Evolutionary conservation across 1,284 basidiomycete genomes (phyloP), one percentile per base, ranked within the genome.

Genomic region (Trametes polyzona): DNA sequence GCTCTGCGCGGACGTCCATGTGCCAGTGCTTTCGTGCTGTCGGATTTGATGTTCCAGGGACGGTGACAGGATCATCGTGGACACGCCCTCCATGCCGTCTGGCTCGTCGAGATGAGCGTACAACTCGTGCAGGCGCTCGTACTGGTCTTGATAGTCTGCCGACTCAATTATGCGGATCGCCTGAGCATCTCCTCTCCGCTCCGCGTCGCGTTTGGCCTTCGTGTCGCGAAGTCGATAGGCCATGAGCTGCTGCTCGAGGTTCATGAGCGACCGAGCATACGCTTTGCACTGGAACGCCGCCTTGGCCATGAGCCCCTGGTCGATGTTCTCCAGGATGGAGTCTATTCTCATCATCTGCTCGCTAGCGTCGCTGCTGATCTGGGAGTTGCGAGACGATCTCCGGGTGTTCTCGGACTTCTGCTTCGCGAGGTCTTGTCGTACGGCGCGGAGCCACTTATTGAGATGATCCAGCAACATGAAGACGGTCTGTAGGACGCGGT

Each of bases 81-180:
- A 98, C 24, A 99, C 85, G 0, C 97, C 97, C 74, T 98, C 96
- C 97, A 99, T 99, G 11, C 97, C 97, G 74, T 99, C 97, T 0
- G 97, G 97, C 71, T 99, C 96, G 69, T 99, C 96, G 4, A 99
- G 81, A 55, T 93, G 84, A 12, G 97, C 92, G 71, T 99, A 99
- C 61, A 99, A 97, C 70, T 97, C 88, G 69, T 99, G 97, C 35
- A 99, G 77, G 29, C 88, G 85, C 69, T 99, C 97, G 69, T 95
- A 98, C 71, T 95, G 90, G 0, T 76, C 78, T 50, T 94, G 86
- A 21, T 55, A 48, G 24, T 48, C 10, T 16, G 24, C 27, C 17
- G 53, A 32, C 14, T 43, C 40, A 26, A 48, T 48, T 1, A 30
- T 30, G 16, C 37, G 46, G 4, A 42, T 10, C 11, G 32, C 26